These are phyloP conservation scores for Zalaria obscura DNA, from an alignment of 2,329 filamentous ascomycete genomes.

Conservation along the genomic window DNA sequence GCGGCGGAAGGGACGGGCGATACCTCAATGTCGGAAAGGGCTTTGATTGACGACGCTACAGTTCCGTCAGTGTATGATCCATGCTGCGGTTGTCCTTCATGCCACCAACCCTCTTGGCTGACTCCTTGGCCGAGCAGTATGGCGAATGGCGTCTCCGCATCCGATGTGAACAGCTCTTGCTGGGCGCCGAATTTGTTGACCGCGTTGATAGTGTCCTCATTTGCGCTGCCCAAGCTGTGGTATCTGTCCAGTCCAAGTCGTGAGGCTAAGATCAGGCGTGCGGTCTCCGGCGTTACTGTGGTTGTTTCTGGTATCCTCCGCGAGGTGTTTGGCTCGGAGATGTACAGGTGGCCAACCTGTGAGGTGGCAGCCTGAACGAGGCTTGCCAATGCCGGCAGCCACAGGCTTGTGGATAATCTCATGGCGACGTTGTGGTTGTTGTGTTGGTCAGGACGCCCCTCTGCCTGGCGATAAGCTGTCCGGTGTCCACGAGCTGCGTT, in stretches of 20 bases:
- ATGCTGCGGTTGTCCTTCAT: neutral
- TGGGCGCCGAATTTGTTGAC: constrained; percentile 32
- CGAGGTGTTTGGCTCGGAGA: constrained; percentile 17
- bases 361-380: constrained; percentile 8
- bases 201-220: constrained; percentile 26
- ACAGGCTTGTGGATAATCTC: constrained; percentile 27
- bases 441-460: neutral
- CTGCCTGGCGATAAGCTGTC: no score
- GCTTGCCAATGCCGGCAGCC: constrained; percentile 26
- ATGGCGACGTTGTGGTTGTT: constrained; percentile 19
- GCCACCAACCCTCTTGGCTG: constrained; percentile 9
- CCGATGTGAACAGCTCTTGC: constrained; percentile 24
- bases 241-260: constrained; percentile 35
- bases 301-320: constrained; percentile 4
- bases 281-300: constrained; percentile 18
- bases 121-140: constrained; percentile 10
- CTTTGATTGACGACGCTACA: no score
- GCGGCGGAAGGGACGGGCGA: no score
- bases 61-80: no score
- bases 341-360: constrained; percentile 21
- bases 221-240: constrained; percentile 26
- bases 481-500: no score
- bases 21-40: no score
- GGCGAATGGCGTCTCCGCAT: constrained; percentile 8
- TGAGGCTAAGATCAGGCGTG: constrained; percentile 36